phyloP scores from a whole-genome alignment of 257 asterid species.

The Gynochthodes officinalis region DNA sequence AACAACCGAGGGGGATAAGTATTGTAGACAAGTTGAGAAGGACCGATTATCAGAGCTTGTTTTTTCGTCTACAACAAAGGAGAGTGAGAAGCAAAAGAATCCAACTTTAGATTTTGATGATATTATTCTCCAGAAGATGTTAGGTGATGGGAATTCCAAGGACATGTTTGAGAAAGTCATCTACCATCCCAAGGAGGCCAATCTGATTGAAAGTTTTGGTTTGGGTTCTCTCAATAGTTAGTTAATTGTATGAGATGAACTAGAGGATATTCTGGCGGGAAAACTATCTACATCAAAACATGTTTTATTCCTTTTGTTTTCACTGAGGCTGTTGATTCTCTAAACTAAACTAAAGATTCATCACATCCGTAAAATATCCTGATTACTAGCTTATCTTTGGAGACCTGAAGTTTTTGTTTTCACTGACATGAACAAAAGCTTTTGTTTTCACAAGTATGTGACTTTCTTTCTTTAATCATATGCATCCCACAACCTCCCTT shows the following conservation, averaged over 20 bases:
- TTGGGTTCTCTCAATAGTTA: not conserved
- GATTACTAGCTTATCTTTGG: no score
- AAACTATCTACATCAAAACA: no score
- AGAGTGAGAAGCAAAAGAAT: not conserved
- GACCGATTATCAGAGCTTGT: slow-evolving; percentile 50
- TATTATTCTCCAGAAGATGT: slow-evolving; percentile 49
- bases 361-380: no score
- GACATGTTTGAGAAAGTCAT: slow-evolving; percentile 44
- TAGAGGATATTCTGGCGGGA: no score
- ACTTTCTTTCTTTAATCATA: no score
- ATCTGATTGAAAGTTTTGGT: slow-evolving; percentile 25
- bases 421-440: no score
- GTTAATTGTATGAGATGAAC: not conserved
- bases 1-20: slow-evolving; percentile 49
- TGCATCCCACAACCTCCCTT: no score
- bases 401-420: no score
- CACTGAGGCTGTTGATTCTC: no score
- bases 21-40: slow-evolving; percentile 40
- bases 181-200: slow-evolving; percentile 49
- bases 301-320: no score
- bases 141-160: slow-evolving; percentile 19
- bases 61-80: slow-evolving; percentile 30
- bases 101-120: slow-evolving; percentile 31
- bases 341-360: no score
- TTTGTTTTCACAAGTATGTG: no score